phyloP scores from a whole-genome alignment of 2,329 filamentous ascomycete genomes.

The Fusarium lateritium region DNA sequence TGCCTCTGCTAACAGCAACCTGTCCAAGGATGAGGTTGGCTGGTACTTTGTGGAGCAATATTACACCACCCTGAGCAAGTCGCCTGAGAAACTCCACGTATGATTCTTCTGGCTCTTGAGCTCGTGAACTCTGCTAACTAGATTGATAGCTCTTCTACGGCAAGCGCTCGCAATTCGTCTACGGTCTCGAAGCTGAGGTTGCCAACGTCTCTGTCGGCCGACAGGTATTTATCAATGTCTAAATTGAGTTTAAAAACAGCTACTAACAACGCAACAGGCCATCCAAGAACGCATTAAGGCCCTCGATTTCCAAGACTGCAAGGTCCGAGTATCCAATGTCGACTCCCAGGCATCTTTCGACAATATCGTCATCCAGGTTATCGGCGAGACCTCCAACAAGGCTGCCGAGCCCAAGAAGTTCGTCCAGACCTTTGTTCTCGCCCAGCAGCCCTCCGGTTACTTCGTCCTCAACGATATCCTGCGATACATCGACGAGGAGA shows the following conservation, averaged over 20 bases:
- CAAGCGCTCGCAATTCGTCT: conserved; percentile 95
- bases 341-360: conserved; percentile 94
- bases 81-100: conserved; percentile 91
- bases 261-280: conserved; percentile 66
- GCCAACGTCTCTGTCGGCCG: conserved; percentile 89
- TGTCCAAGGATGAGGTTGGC: conserved; percentile 92
- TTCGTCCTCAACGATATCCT: conserved; percentile 99
- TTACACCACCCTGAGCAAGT: conserved; percentile 97
- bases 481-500: conserved; percentile 89
- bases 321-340: conserved; percentile 97
- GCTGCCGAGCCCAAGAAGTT: conserved; percentile 93
- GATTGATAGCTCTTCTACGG: conserved; percentile 85
- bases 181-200: conserved; percentile 90
- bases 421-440: conserved; percentile 96
- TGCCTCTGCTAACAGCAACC: conserved; percentile 60
- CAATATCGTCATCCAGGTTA: conserved; percentile 97
- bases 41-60: conserved; percentile 99
- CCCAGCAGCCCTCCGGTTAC: conserved; percentile 95
- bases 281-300: conserved; percentile 96
- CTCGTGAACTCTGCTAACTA: conserved; percentile 24
- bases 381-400: conserved; percentile 98
- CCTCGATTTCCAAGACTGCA: conserved; percentile 96
- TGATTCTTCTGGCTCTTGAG: conserved; percentile 49
- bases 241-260: not conserved
- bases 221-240: conserved; percentile 67